These are phyloP conservation scores for Nitzschia putrida DNA, from an alignment of 108 stramenopile species.

Conservation along the genomic window DNA sequence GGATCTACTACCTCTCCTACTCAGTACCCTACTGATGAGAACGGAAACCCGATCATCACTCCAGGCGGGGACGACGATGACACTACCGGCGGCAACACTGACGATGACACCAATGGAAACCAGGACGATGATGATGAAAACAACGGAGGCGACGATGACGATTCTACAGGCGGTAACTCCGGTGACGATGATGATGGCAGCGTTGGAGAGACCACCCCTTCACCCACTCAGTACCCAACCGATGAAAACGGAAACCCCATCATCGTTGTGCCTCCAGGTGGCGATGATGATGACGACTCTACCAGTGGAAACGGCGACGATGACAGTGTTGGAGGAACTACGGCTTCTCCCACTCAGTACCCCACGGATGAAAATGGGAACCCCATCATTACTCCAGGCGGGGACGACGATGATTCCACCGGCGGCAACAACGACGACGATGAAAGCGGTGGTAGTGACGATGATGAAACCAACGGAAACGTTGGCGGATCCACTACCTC, in stretches of 20 bases:
- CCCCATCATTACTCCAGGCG: slow-evolving; percentile 4
- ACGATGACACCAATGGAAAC: neutral
- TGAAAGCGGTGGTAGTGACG: neutral
- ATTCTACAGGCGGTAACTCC: neutral
- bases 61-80: slow-evolving; percentile 1
- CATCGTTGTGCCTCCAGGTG: neutral
- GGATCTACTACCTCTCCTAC: too few relatives aligned
- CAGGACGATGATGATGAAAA: neutral
- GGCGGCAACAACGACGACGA: neutral
- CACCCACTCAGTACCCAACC: too few relatives aligned
- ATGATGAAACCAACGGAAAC: neutral
- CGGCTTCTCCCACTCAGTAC: too few relatives aligned
- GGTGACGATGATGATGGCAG: slow-evolving; percentile 1
- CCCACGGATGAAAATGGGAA: neutral
- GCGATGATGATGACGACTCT: slow-evolving; percentile 3
- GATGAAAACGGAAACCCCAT: neutral
- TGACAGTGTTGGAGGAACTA: neutral
- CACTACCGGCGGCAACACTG: neutral
- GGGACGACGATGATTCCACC: slow-evolving; percentile 1
- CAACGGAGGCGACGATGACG: slow-evolving; percentile 3
- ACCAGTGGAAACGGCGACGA: neutral
- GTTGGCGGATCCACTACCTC: neutral
- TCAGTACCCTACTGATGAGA: neutral
- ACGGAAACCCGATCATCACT: neutral
- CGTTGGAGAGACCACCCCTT: neutral